Percentiles rank a stretch among this genome's conserved stretches.
Conservation (phyloP, 2,329 filamentous ascomycete genomes). For the Penicillium freii region DNA sequence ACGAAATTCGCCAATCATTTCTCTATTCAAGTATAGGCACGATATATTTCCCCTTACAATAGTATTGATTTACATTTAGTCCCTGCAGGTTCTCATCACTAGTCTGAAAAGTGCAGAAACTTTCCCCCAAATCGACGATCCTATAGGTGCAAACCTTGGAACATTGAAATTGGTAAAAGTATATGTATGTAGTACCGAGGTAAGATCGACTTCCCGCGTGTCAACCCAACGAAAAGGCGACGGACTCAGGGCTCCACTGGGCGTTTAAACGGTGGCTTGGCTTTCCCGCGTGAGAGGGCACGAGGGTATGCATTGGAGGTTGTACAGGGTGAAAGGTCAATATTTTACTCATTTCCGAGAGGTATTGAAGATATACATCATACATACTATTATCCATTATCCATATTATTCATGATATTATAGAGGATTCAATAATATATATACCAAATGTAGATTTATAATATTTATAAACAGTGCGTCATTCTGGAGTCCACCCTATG, state of each 20-base stretch:
- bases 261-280: slow-evolving; percentile 22
- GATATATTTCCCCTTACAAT: background rate
- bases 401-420: too few species aligned
- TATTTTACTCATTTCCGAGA: background rate
- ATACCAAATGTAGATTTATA: background rate
- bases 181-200: slow-evolving; percentile 1
- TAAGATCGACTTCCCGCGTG: slow-evolving; percentile 26
- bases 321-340: background rate
- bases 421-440: background rate
- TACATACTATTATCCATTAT: too few species aligned
- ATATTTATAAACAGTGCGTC: background rate
- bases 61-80: background rate
- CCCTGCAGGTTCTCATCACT: background rate
- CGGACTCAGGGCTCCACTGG: slow-evolving; percentile 17
- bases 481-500: background rate
- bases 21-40: background rate
- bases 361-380: too few species aligned
- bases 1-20: slow-evolving; percentile 1
- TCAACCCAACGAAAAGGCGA: slow-evolving; percentile 14
- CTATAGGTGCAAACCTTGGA: background rate
- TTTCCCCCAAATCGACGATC: background rate
- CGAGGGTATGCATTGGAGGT: slow-evolving; percentile 5
- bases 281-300: slow-evolving; percentile 9
- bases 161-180: background rate
- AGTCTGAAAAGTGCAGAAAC: background rate